Base-by-base conservation (phyloP, 2,329 filamentous ascomycete species). In the Leptoxyphium fumago region DNA sequence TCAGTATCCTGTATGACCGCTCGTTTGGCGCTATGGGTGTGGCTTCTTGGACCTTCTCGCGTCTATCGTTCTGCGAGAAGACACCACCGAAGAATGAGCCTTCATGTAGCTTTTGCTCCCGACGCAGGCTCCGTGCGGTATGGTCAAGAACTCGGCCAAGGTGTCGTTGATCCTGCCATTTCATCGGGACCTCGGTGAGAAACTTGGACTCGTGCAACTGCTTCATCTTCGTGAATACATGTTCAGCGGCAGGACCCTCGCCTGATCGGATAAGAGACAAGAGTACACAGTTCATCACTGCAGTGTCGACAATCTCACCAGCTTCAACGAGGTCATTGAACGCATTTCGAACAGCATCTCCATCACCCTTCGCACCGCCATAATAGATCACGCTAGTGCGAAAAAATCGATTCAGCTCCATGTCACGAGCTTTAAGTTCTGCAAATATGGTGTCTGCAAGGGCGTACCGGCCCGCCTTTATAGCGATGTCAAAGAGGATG, bases 211-310 rank as follows among this genome's bases (percentile, higher is more conserved):
- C 59, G 45, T 78, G 69, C 26, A 77, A 67, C 2, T 64, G 64
- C 61, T 87, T 88, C 88, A 98, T 96, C 47, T 80, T 78, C 45
- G 77, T 68, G 55, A 95, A 95, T 10, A 94, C 77, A 47, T 82
- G 73, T 52, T 89, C 79, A 2, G 88, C 91, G 0, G 84, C 80
- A 6, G 71, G 66, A 34, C 81, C 75, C 57, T 98, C 88, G 36
- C 82, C 81, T 11, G 81, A 79, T 45, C 78, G 73, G 38, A 95
- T 70, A 15, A 96, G 72, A 1, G 86, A 80, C 0, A 78, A 72
- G 48, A 96, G 84, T 54, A 95, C 78, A 53, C 82, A 84, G 58
- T 96, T 96, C 61, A 96, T 71, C 11, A 87, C 82, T 2, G 82
- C 72, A 0, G 84, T 88, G 60, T 96, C 89, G 44, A 98, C 79